Evolutionary conservation across 331 rosid genomes (phyloP), one percentile per base, ranked within the genome.

Genomic region (Rosa hybrid): DNA sequence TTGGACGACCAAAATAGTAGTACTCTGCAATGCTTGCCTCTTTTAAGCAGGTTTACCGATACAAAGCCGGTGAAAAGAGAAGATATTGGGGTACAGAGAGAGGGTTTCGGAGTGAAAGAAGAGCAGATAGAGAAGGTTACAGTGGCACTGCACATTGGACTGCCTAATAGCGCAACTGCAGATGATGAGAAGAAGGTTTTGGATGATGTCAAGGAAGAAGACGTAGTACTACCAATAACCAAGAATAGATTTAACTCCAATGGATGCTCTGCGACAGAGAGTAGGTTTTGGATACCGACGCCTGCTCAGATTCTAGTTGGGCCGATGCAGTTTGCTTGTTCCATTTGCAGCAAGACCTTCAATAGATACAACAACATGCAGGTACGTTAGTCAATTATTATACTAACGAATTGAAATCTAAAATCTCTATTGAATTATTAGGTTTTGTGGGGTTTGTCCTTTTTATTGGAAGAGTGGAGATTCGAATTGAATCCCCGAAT

Each of bases 311-410:
- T 95, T 84, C 98, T 95, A 72, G 96, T 91, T 54, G 98, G 98
- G 1, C 98, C 98, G 21, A 92, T 93, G 97, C 98, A 92, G 83
- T 95, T 95, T 91, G 86, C 92, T 88, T 95, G 98, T 83, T 89
- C 97, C 77, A 91, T 95, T 20, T 95, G 98, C 86, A 84, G 74
- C 89, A 95, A 92, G 81, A 92, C 97, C 77, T 95, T 95, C 94
- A 95, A 92, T 85, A 88, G 98, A 81, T 92, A 90, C 89, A 95
- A 95, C 75, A 95, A 95, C 86, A 91, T 95, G 98, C 98, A 95
- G 98, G 98, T 95, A 39, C 82, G 81, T 84, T 74, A 42, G 59
- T 46, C 25, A 12, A 57, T 12, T 10, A 34, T 46, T 38, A 14
- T 6, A 30, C 9, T 3, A 16, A 30, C 9, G 23, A 12, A 34